Evolutionary conservation across 2,329 filamentous ascomycete genomes (phyloP).

Genomic region (Orbilia oligospora): DNA sequence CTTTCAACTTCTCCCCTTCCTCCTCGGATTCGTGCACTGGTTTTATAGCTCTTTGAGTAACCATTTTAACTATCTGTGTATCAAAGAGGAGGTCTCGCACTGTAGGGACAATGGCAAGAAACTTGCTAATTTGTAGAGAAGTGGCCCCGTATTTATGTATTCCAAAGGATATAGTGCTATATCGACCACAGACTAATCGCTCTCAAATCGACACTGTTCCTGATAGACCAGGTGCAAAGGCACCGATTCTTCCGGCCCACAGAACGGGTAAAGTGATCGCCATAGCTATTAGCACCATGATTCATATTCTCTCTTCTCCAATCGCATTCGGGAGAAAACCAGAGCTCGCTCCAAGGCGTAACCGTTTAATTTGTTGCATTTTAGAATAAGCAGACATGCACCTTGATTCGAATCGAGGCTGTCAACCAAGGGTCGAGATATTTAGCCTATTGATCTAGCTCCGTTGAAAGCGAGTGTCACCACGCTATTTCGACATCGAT

Average conservation of each 20-base stretch:
- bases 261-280: neutral
- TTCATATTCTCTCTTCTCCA: neutral
- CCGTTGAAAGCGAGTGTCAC: neutral
- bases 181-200: neutral
- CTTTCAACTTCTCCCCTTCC: slow-evolving; percentile 18
- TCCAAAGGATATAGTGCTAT: neutral
- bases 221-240: neutral
- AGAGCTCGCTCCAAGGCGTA: slow-evolving; percentile 4
- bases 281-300: neutral
- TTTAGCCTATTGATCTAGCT: slow-evolving; percentile 34
- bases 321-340: neutral
- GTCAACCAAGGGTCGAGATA: slow-evolving; percentile 38
- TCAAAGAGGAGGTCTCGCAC: neutral
- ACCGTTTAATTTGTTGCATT: slow-evolving; percentile 20
- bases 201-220: neutral
- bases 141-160: neutral
- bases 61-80: neutral
- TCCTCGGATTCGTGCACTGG: neutral
- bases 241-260: slow-evolving; percentile 1
- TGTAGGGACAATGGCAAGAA: neutral
- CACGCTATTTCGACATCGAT: neutral
- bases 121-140: neutral
- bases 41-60: neutral
- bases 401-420: slow-evolving; percentile 19
- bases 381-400: neutral